phyloP scores from a whole-genome alignment of 805 yeast genomes.

The Diddensiella transvaalensis region DNA sequence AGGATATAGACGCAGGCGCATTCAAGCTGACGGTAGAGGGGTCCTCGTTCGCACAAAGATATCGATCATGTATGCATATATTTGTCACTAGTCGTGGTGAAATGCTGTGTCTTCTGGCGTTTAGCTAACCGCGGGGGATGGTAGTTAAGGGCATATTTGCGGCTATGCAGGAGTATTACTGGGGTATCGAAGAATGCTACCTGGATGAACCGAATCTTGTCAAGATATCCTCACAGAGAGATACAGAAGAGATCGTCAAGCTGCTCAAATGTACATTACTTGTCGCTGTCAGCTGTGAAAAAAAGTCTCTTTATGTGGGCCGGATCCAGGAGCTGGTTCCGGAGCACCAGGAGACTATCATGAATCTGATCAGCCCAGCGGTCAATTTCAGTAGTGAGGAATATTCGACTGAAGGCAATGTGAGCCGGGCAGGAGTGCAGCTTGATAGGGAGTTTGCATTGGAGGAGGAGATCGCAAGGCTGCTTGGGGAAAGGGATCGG shows the following conservation, averaged over 20 bases:
- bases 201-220: slow-evolving; percentile 10
- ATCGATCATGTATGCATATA: slow-evolving; percentile 7
- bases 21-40: not conserved
- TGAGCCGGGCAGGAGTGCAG: not conserved
- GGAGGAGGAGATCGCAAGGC: slow-evolving; percentile 17
- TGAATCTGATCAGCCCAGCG: slow-evolving; percentile 13
- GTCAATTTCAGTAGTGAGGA: slow-evolving; percentile 1
- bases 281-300: slow-evolving; percentile 14
- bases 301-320: slow-evolving; percentile 9
- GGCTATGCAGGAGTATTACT: not conserved
- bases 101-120: too few species aligned
- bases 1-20: slow-evolving; percentile 5
- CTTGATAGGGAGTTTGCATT: slow-evolving; percentile 10
- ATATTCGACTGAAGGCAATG: not conserved
- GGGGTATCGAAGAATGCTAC: not conserved
- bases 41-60: not conserved
- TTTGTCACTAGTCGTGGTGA: too few species aligned
- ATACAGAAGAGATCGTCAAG: slow-evolving; percentile 11
- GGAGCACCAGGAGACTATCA: slow-evolving; percentile 11
- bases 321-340: slow-evolving; percentile 11
- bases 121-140: too few species aligned
- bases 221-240: slow-evolving; percentile 5
- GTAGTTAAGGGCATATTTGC: slow-evolving; percentile 4
- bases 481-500: slow-evolving; percentile 8
- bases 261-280: slow-evolving; percentile 11